These are phyloP conservation scores for Rhodomyrtus tomentosa DNA, from an alignment of 345 rosid genomes.

Conservation along the genomic window DNA sequence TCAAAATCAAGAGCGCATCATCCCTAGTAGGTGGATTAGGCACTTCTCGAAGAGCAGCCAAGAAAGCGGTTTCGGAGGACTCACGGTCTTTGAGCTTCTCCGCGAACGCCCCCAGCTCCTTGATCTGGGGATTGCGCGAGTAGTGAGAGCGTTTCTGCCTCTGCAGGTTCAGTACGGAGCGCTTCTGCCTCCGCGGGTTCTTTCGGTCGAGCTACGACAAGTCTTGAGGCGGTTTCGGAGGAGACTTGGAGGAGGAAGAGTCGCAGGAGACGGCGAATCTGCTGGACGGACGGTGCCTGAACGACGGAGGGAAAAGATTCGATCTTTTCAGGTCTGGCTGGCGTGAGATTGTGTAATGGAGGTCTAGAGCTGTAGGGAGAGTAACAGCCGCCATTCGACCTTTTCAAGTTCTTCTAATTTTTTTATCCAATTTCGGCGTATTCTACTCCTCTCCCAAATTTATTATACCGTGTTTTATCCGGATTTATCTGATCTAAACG, in stretches of 20 bases:
- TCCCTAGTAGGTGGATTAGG: conserved; percentile 53
- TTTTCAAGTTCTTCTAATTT: no score
- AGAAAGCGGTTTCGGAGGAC: conserved; percentile 29
- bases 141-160: conserved; percentile 60
- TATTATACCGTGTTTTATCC: no score
- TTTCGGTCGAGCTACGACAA: conserved; percentile 19
- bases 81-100: conserved; percentile 58
- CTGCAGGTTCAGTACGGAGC: conserved; percentile 74
- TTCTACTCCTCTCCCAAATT: no score
- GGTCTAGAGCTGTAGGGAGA: conserved; percentile 49
- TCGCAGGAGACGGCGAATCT: conserved; percentile 33
- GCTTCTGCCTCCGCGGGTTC: conserved; percentile 47
- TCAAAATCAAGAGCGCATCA: conserved; percentile 57
- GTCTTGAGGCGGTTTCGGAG: conserved; percentile 20
- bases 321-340: conserved; percentile 14
- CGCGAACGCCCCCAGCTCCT: conserved; percentile 53
- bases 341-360: conserved; percentile 22
- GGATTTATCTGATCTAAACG: no score
- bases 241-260: conserved; percentile 9
- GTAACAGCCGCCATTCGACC: conserved; percentile 13
- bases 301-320: conserved; percentile 8
- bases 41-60: conserved; percentile 36
- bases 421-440: no score
- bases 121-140: conserved; percentile 48
- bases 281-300: conserved; percentile 16